phyloP scores from a whole-genome alignment of 345 rosid genomes.

The Moricandia moricandioides region DNA sequence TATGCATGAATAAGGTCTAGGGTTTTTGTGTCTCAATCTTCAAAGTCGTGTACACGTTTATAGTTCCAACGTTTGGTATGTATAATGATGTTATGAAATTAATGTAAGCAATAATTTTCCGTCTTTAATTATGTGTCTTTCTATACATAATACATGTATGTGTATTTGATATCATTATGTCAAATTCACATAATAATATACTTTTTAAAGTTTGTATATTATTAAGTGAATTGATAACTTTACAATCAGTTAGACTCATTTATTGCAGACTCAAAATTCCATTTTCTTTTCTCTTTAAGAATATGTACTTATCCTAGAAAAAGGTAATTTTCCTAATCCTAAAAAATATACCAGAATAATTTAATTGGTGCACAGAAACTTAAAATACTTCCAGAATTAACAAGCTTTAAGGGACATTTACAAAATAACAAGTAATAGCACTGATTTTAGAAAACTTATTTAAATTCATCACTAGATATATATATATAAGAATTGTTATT shows the following conservation, averaged over 20 bases:
- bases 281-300: no score
- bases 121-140: background rate
- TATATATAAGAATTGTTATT: background rate
- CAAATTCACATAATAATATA: no score
- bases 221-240: no score
- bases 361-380: no score
- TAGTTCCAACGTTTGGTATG: background rate
- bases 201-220: no score
- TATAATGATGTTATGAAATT: constrained; percentile 8
- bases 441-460: background rate
- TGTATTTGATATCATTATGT: no score
- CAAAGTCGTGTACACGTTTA: background rate
- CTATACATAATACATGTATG: background rate
- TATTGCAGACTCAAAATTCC: no score
- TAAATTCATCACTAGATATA: background rate
- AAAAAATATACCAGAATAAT: no score
- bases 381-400: no score
- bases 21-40: constrained; percentile 7
- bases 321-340: no score
- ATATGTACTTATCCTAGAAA: no score
- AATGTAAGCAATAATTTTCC: constrained; percentile 1
- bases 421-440: background rate
- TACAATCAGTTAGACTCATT: no score
- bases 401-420: background rate
- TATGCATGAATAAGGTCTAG: constrained; percentile 33